Evolutionary conservation across 2,329 filamentous ascomycete genomes (phyloP).

Genomic region (Pseudocercospora fijiensis): DNA sequence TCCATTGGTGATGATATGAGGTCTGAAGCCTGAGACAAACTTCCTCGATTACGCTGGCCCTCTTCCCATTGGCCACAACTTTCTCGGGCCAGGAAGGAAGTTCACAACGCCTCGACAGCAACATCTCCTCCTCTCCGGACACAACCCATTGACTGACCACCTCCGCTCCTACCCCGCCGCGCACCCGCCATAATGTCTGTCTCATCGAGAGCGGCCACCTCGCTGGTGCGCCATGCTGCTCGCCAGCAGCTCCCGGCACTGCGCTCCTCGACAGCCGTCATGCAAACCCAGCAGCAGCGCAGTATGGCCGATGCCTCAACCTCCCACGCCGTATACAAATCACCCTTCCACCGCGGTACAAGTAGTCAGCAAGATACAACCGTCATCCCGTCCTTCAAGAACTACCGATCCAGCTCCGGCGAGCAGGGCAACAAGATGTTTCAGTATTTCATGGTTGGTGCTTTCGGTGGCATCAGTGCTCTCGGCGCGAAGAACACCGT

Average conservation of each 20-base stretch:
- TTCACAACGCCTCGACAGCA: neutral
- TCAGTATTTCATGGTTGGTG: conserved; percentile 97
- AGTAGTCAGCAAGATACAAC: conserved; percentile 50
- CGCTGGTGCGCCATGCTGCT: conserved; percentile 49
- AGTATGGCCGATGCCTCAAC: conserved; percentile 40
- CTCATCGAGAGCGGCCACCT: conserved; percentile 48
- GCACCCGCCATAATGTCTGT: conserved; percentile 49
- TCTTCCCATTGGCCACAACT: neutral
- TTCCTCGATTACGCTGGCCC: neutral
- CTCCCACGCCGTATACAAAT: conserved; percentile 48
- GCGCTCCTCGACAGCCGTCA: conserved; percentile 46
- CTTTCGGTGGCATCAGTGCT: conserved; percentile 86
- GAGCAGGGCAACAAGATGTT: conserved; percentile 80
- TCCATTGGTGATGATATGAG: neutral
- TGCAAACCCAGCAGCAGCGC: conserved; percentile 42
- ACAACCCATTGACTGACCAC: conserved; percentile 23
- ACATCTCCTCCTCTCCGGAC: neutral
- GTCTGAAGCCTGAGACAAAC: neutral
- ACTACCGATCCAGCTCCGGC: conserved; percentile 72
- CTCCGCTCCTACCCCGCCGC: conserved; percentile 20
- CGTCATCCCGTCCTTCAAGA: conserved; percentile 84
- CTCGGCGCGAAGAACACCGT: conserved; percentile 97
- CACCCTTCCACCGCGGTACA: conserved; percentile 55
- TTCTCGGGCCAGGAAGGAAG: neutral
- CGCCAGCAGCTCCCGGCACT: conserved; percentile 49